Evolutionary conservation across 352 stramenopile species (phyloP).

Genomic region (Phytopythium boreale): DNA sequence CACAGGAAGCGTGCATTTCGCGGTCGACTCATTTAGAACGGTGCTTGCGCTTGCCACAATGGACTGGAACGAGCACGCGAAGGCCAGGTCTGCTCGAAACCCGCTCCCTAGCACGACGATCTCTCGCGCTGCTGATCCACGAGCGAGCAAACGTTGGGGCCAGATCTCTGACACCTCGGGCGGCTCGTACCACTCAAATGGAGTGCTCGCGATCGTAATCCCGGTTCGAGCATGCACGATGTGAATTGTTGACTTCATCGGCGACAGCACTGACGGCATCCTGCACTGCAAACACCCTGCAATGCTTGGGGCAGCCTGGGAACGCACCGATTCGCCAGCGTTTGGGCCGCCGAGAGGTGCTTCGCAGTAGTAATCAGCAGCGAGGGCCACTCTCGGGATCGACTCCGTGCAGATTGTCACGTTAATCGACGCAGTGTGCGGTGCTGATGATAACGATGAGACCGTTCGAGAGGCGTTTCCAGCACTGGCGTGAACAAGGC

Average conservation of each 20-base stretch:
- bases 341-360: not conserved
- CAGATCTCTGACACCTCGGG: slow-evolving; percentile 6
- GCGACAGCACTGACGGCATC: not conserved
- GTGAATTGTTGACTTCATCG: not conserved
- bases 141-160: not conserved
- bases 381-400: not conserved
- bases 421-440: not conserved
- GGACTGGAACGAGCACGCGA: slow-evolving; percentile 9
- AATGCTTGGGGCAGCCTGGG: not conserved
- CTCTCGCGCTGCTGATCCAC: not conserved
- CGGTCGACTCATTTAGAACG: slow-evolving; percentile 8
- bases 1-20: not conserved
- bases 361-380: slow-evolving; percentile 1
- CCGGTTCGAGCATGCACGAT: not conserved
- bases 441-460: slow-evolving; percentile 1
- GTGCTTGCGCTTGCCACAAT: not conserved
- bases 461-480: not conserved
- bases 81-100: slow-evolving; percentile 8
- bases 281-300: slow-evolving; percentile 1
- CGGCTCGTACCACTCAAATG: slow-evolving; percentile 9
- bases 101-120: slow-evolving; percentile 6
- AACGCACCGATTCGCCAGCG: not conserved
- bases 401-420: not conserved
- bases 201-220: not conserved
- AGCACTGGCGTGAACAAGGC: not conserved